A percentile compares a stretch with the other conserved stretches of the same genome.
Evolutionary conservation across 2,329 filamentous ascomycete genomes (phyloP).

Genomic region (Phaeosphaeria sp.): DNA sequence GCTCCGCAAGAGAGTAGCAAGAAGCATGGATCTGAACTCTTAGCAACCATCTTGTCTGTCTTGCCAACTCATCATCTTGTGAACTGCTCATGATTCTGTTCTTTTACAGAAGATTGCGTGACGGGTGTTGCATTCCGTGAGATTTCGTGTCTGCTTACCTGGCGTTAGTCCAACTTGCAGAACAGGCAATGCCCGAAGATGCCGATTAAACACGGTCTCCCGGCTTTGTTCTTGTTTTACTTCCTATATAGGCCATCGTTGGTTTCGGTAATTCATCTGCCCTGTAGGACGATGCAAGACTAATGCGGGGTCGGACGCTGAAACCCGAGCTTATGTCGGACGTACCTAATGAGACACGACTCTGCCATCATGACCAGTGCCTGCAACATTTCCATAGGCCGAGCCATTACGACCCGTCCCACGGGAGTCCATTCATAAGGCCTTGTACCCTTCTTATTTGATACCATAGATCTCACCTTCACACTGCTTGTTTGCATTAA

Average conservation of each 20-base stretch:
- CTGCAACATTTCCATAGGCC: background rate
- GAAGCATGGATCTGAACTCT: background rate
- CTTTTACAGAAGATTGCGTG: background rate
- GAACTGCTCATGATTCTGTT: background rate
- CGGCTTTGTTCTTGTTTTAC: background rate
- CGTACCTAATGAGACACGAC: slow-evolving; percentile 3
- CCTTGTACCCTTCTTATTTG: background rate
- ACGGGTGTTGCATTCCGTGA: background rate
- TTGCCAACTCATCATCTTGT: background rate
- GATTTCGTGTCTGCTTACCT: background rate
- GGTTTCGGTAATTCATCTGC: background rate
- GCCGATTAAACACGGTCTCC: background rate
- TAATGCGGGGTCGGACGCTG: slow-evolving; percentile 7
- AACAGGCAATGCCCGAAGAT: background rate
- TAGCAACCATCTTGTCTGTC: background rate
- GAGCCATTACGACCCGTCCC: background rate
- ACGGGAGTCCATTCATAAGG: background rate
- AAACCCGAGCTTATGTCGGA: slow-evolving; percentile 8
- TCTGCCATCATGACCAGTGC: background rate
- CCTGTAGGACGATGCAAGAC: background rate
- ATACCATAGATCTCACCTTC: background rate
- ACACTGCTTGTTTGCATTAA: background rate
- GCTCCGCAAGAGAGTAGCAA: background rate
- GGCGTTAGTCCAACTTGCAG: background rate
- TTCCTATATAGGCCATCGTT: background rate